phyloP scores from a whole-genome alignment of 1,284 basidiomycete genomes.

The Ustanciosporium gigantosporum region DNA sequence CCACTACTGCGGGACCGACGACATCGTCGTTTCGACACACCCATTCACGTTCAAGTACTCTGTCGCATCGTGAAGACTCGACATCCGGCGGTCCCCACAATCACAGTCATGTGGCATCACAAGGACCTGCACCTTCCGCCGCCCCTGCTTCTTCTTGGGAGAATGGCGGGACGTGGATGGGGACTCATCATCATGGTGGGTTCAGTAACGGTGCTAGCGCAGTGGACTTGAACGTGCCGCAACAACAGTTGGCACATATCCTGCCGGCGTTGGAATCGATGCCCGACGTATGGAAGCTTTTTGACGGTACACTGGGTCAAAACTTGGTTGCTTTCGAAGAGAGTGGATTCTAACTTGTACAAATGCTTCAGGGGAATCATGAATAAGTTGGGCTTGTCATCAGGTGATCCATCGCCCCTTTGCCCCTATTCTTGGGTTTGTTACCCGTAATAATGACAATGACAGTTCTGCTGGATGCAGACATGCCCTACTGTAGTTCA shows the following conservation, averaged over 20 bases:
- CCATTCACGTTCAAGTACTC: no score
- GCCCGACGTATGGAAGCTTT: conserved; percentile 46
- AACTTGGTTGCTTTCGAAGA: conserved; percentile 35
- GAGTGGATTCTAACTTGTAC: conserved; percentile 33
- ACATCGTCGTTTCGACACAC: no score
- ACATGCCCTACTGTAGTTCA: no score
- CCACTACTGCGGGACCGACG: not conserved
- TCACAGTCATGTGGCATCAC: no score
- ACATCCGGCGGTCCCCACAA: no score
- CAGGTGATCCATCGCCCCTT: no score
- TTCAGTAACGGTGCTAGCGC: not conserved
- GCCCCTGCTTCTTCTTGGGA: not conserved
- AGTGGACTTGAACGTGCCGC: conserved; percentile 28
- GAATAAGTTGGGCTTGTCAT: not conserved
- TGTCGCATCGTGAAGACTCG: no score
- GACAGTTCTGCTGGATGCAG: no score
- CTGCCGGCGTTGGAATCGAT: conserved; percentile 36
- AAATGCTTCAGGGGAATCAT: no score
- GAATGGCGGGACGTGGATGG: not conserved
- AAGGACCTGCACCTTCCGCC: not conserved
- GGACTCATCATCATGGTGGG: no score
- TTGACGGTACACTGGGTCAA: conserved; percentile 40
- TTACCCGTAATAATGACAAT: no score
- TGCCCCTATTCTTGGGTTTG: no score
- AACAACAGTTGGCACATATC: conserved; percentile 36